Conservation (phyloP, 345 rosid genomes). For the Tarenaya hassleriana region DNA sequence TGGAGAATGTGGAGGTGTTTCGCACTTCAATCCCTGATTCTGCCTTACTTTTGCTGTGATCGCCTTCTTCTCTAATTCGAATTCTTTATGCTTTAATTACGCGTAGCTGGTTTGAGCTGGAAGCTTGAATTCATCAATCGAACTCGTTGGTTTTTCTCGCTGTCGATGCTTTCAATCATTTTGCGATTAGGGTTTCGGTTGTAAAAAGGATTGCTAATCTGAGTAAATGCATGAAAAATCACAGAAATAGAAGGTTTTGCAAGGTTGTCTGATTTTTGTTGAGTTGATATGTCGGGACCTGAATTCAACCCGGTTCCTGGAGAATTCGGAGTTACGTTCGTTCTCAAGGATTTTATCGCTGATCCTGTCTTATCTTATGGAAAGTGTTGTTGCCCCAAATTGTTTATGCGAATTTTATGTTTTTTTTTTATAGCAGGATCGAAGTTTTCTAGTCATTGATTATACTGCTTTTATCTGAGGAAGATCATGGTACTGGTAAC, state of each 20-base stretch:
- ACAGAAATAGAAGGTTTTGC: not conserved
- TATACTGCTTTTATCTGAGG: constrained; percentile 22
- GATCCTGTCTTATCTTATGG: not conserved
- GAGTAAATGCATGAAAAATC: not conserved
- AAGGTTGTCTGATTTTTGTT: constrained; percentile 1
- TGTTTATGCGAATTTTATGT: not conserved
- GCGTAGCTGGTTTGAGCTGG: constrained; percentile 6
- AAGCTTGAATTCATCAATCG: constrained; percentile 6
- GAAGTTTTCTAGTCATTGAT: constrained; percentile 2
- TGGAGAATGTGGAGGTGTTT: constrained; percentile 16
- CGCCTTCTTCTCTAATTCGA: constrained; percentile 13
- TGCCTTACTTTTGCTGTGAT: constrained; percentile 4
- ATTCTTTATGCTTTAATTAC: not conserved
- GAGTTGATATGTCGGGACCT: too few species aligned
- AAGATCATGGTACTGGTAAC: too few species aligned
- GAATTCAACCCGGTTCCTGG: not conserved
- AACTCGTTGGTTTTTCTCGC: not conserved
- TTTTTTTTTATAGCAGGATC: too few species aligned
- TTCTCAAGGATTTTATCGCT: not conserved
- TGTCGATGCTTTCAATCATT: constrained; percentile 7
- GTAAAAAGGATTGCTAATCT: constrained; percentile 1
- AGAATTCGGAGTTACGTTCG: not conserved
- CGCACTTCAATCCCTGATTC: constrained; percentile 5
- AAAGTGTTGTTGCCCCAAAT: not conserved
- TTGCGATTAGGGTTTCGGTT: constrained; percentile 20